Conservation (phyloP, 2,329 filamentous ascomycete genomes). For the Beauveria scarabaeidicola region DNA sequence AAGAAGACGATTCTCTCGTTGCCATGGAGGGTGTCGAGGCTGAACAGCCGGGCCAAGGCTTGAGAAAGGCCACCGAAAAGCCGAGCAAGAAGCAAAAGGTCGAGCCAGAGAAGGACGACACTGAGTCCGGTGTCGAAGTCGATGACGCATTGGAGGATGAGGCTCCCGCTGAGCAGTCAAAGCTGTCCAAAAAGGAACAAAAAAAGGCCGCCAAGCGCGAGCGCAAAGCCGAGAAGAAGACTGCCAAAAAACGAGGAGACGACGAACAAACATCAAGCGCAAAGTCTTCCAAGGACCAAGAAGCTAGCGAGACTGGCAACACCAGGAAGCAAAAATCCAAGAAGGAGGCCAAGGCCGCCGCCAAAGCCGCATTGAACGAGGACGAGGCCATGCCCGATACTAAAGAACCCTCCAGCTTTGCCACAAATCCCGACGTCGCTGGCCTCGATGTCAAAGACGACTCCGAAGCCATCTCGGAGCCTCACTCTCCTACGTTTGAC, state of each 20-base stretch:
- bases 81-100: conserved; percentile 50
- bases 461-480: conserved; percentile 45
- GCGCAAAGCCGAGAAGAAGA: conserved; percentile 31
- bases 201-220: conserved; percentile 34
- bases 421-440: conserved; percentile 20
- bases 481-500: conserved; percentile 49
- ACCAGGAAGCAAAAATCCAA: conserved; percentile 21
- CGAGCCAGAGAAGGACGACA: conserved; percentile 19
- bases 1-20: conserved; percentile 34
- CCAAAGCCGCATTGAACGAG: conserved; percentile 14
- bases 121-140: conserved; percentile 17
- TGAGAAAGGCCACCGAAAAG: conserved; percentile 39
- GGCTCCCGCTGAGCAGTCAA: conserved; percentile 23
- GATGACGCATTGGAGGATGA: conserved; percentile 36
- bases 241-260: conserved; percentile 27
- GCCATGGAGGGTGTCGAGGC: conserved; percentile 45
- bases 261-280: conserved; percentile 14
- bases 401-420: conserved; percentile 14
- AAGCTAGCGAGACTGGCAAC: conserved; percentile 22
- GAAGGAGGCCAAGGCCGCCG: conserved; percentile 21
- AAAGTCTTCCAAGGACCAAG: conserved; percentile 23
- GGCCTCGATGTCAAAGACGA: conserved; percentile 33
- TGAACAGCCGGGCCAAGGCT: conserved; percentile 56
- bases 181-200: conserved; percentile 42
- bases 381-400: conserved; percentile 13